A percentile compares a stretch with the other conserved stretches of the same genome.
These are phyloP conservation scores for Sparassis latifolia DNA, from an alignment of 1,284 basidiomycete species.

Conservation along the genomic window DNA sequence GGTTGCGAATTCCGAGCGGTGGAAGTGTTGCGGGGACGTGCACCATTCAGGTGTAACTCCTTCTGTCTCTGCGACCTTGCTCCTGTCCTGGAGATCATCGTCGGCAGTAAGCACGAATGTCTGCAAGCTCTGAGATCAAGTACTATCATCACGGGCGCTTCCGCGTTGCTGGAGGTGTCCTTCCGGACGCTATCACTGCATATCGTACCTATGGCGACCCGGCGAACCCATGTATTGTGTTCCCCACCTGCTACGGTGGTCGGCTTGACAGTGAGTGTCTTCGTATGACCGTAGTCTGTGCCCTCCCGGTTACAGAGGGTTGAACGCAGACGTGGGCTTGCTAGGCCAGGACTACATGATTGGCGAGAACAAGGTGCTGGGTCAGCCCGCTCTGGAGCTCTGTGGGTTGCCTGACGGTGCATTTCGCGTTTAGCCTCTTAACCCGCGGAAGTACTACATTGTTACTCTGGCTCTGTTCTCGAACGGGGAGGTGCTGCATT, in stretches of 20 bases:
- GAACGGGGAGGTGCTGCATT: conserved; percentile 45
- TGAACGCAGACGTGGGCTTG: conserved; percentile 16
- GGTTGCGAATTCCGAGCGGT: too few relatives aligned
- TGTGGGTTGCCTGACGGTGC: too few relatives aligned
- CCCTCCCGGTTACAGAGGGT: background rate
- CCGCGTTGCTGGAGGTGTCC: conserved; percentile 24
- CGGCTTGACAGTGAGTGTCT: conserved; percentile 26
- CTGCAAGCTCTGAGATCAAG: conserved; percentile 19
- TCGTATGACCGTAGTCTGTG: background rate
- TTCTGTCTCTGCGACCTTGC: too few relatives aligned
- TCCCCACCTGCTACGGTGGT: conserved; percentile 29
- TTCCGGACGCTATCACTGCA: conserved; percentile 29
- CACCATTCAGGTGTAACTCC: too few relatives aligned
- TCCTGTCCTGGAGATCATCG: too few relatives aligned
- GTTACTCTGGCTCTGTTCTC: conserved; percentile 54
- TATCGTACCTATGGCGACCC: conserved; percentile 31
- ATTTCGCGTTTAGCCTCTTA: conserved; percentile 28
- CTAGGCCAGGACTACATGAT: conserved; percentile 46
- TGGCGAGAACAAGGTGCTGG: conserved; percentile 38
- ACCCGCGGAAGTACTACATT: conserved; percentile 43
- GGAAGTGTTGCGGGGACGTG: too few relatives aligned
- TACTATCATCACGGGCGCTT: conserved; percentile 32
- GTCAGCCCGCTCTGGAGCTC: too few relatives aligned
- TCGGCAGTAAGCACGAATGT: background rate
- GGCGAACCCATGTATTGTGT: conserved; percentile 30